Percentiles rank a stretch among this genome's conserved stretches.
phyloP scores from a whole-genome alignment of 2,329 filamentous ascomycete species.

The Botrytis hyacinthi region DNA sequence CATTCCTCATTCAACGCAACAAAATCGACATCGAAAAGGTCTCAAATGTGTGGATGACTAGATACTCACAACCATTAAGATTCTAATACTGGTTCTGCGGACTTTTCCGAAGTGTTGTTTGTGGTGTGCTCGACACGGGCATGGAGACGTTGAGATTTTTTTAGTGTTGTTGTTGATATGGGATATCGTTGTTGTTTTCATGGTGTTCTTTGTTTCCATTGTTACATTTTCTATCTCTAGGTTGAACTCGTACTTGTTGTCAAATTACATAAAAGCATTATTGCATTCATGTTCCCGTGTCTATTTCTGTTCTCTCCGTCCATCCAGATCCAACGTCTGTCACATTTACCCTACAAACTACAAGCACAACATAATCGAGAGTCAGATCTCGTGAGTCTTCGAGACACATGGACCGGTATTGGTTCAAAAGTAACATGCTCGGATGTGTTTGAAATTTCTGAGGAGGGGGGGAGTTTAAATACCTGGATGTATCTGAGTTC shows the following conservation, averaged over 20 bases:
- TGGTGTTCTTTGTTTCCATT: too few relatives aligned
- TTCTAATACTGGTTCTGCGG: too few relatives aligned
- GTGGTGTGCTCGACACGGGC: too few relatives aligned
- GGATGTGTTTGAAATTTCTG: neutral
- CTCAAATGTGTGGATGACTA: too few relatives aligned
- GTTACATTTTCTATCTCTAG: too few relatives aligned
- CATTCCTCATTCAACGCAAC: neutral
- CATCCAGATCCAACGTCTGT: fast-evolving
- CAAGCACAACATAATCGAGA: neutral
- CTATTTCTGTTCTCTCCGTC: neutral
- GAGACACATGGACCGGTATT: too few relatives aligned
- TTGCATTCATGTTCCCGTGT: neutral
- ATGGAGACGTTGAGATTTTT: neutral
- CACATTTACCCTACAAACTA: neutral
- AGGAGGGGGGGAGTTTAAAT: neutral
- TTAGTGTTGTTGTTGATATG: fast-evolving
- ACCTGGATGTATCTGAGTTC: neutral
- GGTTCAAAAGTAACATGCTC: neutral
- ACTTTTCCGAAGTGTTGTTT: too few relatives aligned
- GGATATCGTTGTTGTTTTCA: neutral
- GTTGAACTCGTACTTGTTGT: fast-evolving
- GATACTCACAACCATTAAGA: too few relatives aligned
- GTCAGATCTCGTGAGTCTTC: neutral
- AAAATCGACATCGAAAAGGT: too few relatives aligned
- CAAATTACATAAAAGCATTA: neutral